Evolutionary conservation across 2,329 filamentous ascomycete species (phyloP), one percentile per base, ranked within the genome.

Genomic region (Venturia carpophila): DNA sequence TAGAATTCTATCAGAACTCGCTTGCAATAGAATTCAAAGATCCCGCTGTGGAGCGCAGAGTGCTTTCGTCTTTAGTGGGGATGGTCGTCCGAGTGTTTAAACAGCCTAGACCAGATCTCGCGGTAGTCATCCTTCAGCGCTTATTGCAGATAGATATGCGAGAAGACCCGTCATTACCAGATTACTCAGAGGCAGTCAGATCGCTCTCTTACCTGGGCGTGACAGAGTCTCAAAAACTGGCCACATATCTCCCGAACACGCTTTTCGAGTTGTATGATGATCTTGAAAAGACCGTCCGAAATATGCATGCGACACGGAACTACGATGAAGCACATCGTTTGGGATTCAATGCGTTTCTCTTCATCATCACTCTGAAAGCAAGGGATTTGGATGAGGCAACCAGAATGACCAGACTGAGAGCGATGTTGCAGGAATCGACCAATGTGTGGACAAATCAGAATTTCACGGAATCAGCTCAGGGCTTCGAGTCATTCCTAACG

Each of bases 291-390:
- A 91, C 91, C 71, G 87, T 97, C 67, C 88, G 88, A 42, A 37
- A 65, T 9, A 65, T 63, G 43, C 39, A 45, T 30, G 41, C 37
- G 21, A 47, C 39, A 9, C 37, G 45, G 7, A 62, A 62, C 15
- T 41, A 86, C 90, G 66, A 87, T 94, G 71, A 91, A 92, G 1
- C 92, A 95, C 71, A 90, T 87, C 24, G 43, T 24, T 39, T 64
- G 10, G 63, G 63, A 3, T 64, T 55, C 39, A 39, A 56, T 70
- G 93, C 92, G 11, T 93, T 97, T 68, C 81, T 97, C 0, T 95
- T 99, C 74, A 94, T 96, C 66, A 94, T 99, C 68, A 88, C 94
- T 70, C 93, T 97, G 75, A 91, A 94, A 67, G 87, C 91, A 43
- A 87, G 83, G 27, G 87, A 86, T 55, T 82, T 97, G 42, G 88